A percentile compares a stretch with the other conserved stretches of the same genome.
These are phyloP conservation scores for Lachnellula willkommii DNA, from an alignment of 2,329 filamentous ascomycete species.

Conservation along the genomic window DNA sequence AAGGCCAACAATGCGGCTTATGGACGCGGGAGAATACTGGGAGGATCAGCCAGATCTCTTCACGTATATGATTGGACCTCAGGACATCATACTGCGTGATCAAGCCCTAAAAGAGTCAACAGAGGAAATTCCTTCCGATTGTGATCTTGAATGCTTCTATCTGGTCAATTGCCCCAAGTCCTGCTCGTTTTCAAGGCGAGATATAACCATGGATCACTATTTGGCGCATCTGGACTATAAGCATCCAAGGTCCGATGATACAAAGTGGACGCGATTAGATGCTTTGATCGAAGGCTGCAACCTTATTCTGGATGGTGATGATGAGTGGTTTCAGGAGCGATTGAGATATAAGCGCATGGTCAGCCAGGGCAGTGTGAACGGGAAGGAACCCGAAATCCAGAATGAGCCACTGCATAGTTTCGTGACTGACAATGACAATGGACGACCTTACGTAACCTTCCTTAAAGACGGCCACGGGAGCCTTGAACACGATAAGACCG, in stretches of 20 bases:
- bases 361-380: not conserved
- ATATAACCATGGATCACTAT: not conserved
- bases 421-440: too few species aligned
- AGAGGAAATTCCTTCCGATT: too few species aligned
- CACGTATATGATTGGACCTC: too few species aligned
- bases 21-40: too few species aligned
- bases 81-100: too few species aligned
- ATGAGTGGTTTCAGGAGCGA: not conserved
- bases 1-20: too few species aligned
- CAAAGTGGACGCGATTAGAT: not conserved
- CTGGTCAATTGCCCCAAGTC: not conserved
- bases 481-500: too few species aligned
- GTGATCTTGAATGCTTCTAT: not conserved
- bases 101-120: too few species aligned
- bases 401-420: too few species aligned
- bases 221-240: not conserved
- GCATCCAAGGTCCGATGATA: not conserved
- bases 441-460: too few species aligned
- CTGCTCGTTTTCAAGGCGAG: not conserved
- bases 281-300: not conserved
- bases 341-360: not conserved
- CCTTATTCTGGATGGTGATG: not conserved
- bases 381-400: not conserved
- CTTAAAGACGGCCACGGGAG: too few species aligned
- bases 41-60: too few species aligned